Evolutionary conservation across 805 yeast species (phyloP).

Genomic region (Sugiyamaella americana): DNA sequence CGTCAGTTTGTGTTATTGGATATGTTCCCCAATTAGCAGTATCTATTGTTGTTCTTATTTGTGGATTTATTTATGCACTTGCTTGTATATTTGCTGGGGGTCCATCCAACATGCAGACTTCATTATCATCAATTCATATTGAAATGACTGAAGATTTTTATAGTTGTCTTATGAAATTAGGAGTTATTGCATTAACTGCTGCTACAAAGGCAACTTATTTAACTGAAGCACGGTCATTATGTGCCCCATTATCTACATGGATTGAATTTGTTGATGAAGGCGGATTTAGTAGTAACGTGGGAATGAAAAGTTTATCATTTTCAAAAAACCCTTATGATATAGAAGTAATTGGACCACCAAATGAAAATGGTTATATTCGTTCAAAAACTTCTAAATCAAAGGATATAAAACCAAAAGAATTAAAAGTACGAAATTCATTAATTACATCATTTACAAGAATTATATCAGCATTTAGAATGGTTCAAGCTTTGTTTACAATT

Average conservation of each 20-base stretch:
- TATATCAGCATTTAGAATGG: constrained; percentile 13
- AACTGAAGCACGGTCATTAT: constrained; percentile 47
- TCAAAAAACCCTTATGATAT: constrained; percentile 33
- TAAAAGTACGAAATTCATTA: constrained; percentile 9
- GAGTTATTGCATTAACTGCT: constrained; percentile 58
- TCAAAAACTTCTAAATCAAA: neutral
- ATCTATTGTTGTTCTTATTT: constrained; percentile 43
- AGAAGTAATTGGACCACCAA: constrained; percentile 53
- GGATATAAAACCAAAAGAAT: constrained; percentile 1
- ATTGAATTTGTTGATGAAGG: constrained; percentile 33
- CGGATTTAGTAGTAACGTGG: neutral
- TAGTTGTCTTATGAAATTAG: constrained; percentile 52
- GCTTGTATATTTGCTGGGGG: constrained; percentile 57
- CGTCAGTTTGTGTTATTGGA: constrained; percentile 50
- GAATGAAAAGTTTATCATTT: neutral
- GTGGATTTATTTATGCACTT: constrained; percentile 47
- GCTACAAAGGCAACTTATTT: constrained; percentile 62
- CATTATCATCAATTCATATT: constrained; percentile 29
- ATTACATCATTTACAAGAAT: constrained; percentile 3
- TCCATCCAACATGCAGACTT: constrained; percentile 37
- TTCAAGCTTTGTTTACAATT: constrained; percentile 9
- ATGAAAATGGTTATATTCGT: neutral
- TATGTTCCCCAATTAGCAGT: constrained; percentile 63
- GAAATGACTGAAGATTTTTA: constrained; percentile 58
- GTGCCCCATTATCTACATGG: constrained; percentile 51